Conservation (phyloP, 768 basidiomycete species). For the Boletus fagicola region DNA sequence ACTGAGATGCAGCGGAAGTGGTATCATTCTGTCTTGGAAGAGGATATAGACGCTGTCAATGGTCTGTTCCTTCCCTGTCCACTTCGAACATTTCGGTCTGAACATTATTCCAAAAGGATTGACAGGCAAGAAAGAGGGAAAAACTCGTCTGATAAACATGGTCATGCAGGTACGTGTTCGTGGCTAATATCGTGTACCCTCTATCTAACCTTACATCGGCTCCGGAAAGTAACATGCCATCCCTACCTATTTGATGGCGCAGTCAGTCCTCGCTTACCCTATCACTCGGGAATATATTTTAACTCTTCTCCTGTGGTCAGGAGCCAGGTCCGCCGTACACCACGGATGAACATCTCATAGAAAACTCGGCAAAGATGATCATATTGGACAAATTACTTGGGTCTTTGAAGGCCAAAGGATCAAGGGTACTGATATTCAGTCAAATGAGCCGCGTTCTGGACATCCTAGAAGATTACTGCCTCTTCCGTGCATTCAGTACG, state of each 20-base stretch:
- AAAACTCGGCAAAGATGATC: constrained; percentile 96
- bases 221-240: constrained; percentile 86
- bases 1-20: constrained; percentile 98
- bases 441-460: constrained; percentile 98
- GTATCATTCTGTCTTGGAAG: constrained; percentile 94
- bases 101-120: constrained; percentile 50
- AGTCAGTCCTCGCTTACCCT: constrained; percentile 37
- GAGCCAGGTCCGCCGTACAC: constrained; percentile 99
- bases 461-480: constrained; percentile 95
- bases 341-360: constrained; percentile 92
- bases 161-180: constrained; percentile 81
- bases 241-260: constrained; percentile 93
- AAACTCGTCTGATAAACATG: constrained; percentile 96
- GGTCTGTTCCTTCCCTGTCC: constrained; percentile 43
- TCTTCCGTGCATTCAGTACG: constrained; percentile 87
- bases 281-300: neutral
- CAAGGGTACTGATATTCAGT: constrained; percentile 93
- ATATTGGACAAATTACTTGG: constrained; percentile 93
- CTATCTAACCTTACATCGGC: constrained; percentile 27
- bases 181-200: neutral
- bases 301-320: constrained; percentile 33
- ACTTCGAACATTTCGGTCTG: neutral
- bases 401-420: constrained; percentile 87
- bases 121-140: constrained; percentile 97
- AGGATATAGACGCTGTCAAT: constrained; percentile 98